Evolutionary conservation across 495 filamentous ascomycete genomes (phyloP).

Genomic region (Recurvomyces mirabilis): DNA sequence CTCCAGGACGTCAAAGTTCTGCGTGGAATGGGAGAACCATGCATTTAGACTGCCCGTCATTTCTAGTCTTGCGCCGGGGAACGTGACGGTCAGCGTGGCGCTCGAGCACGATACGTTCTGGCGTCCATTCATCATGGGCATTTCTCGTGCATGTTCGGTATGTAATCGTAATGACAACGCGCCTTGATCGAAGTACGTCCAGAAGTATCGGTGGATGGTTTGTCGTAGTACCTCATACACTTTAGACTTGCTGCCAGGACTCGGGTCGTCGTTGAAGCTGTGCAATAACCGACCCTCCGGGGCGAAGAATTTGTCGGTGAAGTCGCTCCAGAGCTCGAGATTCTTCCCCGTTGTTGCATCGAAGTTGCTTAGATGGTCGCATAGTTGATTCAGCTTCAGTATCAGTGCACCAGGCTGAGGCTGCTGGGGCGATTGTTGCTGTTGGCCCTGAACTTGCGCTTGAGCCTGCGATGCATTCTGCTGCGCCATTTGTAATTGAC

Average conservation of each 20-base stretch:
- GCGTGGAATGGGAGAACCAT: conserved; percentile 16
- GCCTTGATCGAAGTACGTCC: conserved; percentile 73
- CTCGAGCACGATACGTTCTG: conserved; percentile 6
- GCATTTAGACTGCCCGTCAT: conserved; percentile 8
- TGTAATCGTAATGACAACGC: conserved; percentile 69
- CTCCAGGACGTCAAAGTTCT: conserved; percentile 25
- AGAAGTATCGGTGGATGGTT: conserved; percentile 67
- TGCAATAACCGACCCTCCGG: conserved; percentile 49
- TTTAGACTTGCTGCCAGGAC: conserved; percentile 41
- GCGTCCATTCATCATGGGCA: conserved; percentile 3
- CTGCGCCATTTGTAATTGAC: conserved; percentile 13
- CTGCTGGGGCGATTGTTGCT: conserved; percentile 16
- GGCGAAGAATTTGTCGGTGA: conserved; percentile 69
- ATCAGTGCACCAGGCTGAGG: conserved; percentile 39
- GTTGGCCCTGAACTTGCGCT: conserved; percentile 16
- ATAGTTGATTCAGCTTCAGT: conserved; percentile 56
- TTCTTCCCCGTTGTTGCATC: conserved; percentile 46
- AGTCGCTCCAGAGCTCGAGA: conserved; percentile 57
- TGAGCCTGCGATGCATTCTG: conserved; percentile 14
- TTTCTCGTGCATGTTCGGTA: conserved; percentile 42
- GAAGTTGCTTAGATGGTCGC: conserved; percentile 58
- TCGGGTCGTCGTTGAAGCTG: conserved; percentile 40
- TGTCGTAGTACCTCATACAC: conserved; percentile 68
- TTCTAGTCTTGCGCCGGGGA: conserved; percentile 18
- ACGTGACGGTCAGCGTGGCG: conserved; percentile 13